Conservation (phyloP, 2,329 filamentous ascomycete species). For the Aschersonia sp. region DNA sequence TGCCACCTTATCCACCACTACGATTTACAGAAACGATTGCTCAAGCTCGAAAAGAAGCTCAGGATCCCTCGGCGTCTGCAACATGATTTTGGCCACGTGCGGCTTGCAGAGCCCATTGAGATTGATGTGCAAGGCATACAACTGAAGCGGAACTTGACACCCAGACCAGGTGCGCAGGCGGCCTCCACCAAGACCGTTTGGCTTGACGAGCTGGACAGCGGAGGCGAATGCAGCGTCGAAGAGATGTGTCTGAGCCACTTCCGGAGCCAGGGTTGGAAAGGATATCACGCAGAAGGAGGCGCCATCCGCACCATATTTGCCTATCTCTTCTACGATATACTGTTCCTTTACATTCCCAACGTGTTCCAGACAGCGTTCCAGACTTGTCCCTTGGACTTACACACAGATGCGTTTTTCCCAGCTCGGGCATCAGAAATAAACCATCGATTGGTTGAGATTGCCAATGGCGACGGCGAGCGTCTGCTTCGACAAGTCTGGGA, state of each 20-base stretch:
- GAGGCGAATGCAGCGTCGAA: conserved; percentile 74
- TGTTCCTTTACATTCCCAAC: conserved; percentile 88
- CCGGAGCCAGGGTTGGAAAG: conserved; percentile 74
- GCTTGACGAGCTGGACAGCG: conserved; percentile 60
- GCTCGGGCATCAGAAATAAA: conserved; percentile 83
- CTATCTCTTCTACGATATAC: conserved; percentile 82
- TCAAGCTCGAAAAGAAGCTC: conserved; percentile 74
- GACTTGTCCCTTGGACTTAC: conserved; percentile 81
- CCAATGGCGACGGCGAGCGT: conserved; percentile 58
- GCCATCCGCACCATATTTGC: conserved; percentile 84
- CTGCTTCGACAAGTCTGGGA: conserved; percentile 57
- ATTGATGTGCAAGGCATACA: conserved; percentile 65
- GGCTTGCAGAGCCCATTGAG: conserved; percentile 60
- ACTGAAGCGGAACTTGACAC: conserved; percentile 44
- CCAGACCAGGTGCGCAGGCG: conserved; percentile 23
- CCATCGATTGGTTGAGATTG: conserved; percentile 69
- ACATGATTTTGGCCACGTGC: conserved; percentile 83
- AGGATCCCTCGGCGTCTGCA: conserved; percentile 74
- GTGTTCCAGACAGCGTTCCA: conserved; percentile 96
- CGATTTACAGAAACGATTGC: conserved; percentile 85
- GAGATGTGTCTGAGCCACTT: conserved; percentile 88
- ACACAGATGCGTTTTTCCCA: conserved; percentile 85
- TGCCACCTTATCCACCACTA: conserved; percentile 91
- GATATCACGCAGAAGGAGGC: conserved; percentile 84
- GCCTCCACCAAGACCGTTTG: conserved; percentile 65